These are phyloP conservation scores for Penicillium paneum DNA, from an alignment of 2,329 filamentous ascomycete species.

Conservation along the genomic window DNA sequence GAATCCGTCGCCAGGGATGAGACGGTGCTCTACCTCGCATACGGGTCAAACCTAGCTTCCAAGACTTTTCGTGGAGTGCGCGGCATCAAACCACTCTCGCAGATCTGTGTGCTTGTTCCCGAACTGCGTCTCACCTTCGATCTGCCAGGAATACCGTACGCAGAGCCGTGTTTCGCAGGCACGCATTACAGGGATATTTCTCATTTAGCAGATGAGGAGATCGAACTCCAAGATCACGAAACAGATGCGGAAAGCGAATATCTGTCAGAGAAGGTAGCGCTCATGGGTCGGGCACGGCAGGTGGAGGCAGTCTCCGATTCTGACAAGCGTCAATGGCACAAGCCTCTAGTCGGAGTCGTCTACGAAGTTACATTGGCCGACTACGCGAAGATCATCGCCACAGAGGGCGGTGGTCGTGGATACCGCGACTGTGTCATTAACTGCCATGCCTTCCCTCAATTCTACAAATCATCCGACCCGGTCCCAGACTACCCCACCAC, in stretches of 20 bases:
- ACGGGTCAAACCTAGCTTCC: constrained; percentile 82
- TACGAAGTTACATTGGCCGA: constrained; percentile 87
- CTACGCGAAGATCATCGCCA: constrained; percentile 81
- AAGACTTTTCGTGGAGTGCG: constrained; percentile 75
- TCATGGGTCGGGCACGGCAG: constrained; percentile 19
- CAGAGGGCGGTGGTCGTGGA: constrained; percentile 80
- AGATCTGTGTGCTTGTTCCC: constrained; percentile 78
- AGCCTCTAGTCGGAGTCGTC: constrained; percentile 85
- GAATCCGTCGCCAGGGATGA: constrained; percentile 20
- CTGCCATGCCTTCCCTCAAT: constrained; percentile 65
- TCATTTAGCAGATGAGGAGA: not conserved
- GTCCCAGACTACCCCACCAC: constrained; percentile 64
- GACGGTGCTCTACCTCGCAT: constrained; percentile 77
- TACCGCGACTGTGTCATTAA: constrained; percentile 81
- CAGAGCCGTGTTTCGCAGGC: constrained; percentile 90
- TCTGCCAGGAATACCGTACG: constrained; percentile 78
- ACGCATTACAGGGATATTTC: constrained; percentile 57
- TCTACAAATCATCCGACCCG: constrained; percentile 47
- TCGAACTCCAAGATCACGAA: constrained; percentile 10
- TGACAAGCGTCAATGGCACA: constrained; percentile 65
- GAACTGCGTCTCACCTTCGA: constrained; percentile 77
- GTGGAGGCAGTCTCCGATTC: constrained; percentile 31
- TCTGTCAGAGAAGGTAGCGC: constrained; percentile 34
- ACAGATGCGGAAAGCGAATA: constrained; percentile 3
- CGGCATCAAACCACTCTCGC: constrained; percentile 75